Conservation (phyloP, 306 rosid species). For the Chamaecrista fasciculata region DNA sequence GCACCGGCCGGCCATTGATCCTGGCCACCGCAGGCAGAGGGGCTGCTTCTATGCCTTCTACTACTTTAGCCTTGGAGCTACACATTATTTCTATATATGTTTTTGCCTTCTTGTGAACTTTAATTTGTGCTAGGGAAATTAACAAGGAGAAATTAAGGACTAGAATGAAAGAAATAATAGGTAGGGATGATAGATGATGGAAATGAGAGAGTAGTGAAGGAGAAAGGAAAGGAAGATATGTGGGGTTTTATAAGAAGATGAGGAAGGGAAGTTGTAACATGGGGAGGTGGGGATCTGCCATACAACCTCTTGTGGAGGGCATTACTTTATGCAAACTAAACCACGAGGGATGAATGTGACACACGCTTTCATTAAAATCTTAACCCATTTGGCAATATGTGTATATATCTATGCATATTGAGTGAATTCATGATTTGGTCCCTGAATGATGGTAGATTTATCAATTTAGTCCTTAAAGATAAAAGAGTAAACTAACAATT, state of each 20-base stretch:
- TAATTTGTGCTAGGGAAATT: too few relatives aligned
- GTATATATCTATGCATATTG: too few relatives aligned
- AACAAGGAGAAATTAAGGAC: too few relatives aligned
- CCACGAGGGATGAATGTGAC: slow-evolving; percentile 47
- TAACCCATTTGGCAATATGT: too few relatives aligned
- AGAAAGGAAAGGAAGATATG: slow-evolving; percentile 45
- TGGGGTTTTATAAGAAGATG: slow-evolving; percentile 50
- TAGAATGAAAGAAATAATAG: too few relatives aligned
- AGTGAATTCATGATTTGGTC: too few relatives aligned
- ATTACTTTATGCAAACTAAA: slow-evolving; percentile 52
- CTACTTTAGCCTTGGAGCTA: slow-evolving; percentile 62
- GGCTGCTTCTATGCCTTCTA: slow-evolving; percentile 46
- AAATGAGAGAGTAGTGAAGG: slow-evolving; percentile 39
- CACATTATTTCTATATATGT: too few relatives aligned
- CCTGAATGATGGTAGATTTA: too few relatives aligned
- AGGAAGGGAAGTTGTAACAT: slow-evolving; percentile 45
- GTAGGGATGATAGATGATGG: slow-evolving; percentile 26
- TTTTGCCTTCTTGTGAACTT: too few relatives aligned
- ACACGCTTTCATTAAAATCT: slow-evolving; percentile 42
- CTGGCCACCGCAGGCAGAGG: slow-evolving; percentile 39
- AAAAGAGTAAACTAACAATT: too few relatives aligned
- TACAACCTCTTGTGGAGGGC: slow-evolving; percentile 54
- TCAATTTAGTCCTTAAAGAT: too few relatives aligned
- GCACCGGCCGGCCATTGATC: slow-evolving; percentile 77
- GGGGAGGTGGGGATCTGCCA: slow-evolving; percentile 84